A percentile compares a stretch with the other conserved stretches of the same genome.
phyloP scores from a whole-genome alignment of 83 land plant genomes.

The Picea mariana region DNA sequence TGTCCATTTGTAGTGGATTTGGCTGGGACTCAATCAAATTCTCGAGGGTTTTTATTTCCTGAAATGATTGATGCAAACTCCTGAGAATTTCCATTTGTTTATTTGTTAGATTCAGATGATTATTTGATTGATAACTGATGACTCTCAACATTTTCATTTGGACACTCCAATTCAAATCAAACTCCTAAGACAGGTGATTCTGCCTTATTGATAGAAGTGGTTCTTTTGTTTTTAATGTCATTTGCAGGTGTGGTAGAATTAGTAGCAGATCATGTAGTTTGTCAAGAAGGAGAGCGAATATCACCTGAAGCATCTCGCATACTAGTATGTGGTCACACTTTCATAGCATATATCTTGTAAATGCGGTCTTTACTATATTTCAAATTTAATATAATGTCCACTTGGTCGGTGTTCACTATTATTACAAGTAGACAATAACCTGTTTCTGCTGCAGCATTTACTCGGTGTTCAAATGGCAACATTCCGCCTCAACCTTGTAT shows the following conservation, averaged over 20 bases:
- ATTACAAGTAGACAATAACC: background rate
- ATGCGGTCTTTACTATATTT: background rate
- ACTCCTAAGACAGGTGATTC: background rate
- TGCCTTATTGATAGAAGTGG: background rate
- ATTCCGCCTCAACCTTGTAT: conserved; percentile 65
- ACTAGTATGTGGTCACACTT: conserved; percentile 47
- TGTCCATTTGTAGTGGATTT: background rate
- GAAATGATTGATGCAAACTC: background rate
- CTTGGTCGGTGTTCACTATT: background rate
- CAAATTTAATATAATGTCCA: background rate
- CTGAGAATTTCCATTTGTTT: background rate
- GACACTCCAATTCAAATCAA: background rate
- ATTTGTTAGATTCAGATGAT: background rate
- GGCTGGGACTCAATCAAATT: background rate
- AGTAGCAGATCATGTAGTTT: conserved; percentile 83
- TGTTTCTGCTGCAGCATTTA: conserved; percentile 58
- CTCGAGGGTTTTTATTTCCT: background rate
- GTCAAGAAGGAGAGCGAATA: conserved; percentile 77
- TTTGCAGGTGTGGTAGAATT: conserved; percentile 86
- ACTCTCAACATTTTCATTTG: background rate
- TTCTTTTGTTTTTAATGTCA: background rate
- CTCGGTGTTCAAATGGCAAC: conserved; percentile 90
- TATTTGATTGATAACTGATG: background rate
- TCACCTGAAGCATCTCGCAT: conserved; percentile 94
- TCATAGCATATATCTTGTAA: background rate